These are phyloP conservation scores for Tylopilus felleus DNA, from an alignment of 768 basidiomycete genomes.

Conservation along the genomic window DNA sequence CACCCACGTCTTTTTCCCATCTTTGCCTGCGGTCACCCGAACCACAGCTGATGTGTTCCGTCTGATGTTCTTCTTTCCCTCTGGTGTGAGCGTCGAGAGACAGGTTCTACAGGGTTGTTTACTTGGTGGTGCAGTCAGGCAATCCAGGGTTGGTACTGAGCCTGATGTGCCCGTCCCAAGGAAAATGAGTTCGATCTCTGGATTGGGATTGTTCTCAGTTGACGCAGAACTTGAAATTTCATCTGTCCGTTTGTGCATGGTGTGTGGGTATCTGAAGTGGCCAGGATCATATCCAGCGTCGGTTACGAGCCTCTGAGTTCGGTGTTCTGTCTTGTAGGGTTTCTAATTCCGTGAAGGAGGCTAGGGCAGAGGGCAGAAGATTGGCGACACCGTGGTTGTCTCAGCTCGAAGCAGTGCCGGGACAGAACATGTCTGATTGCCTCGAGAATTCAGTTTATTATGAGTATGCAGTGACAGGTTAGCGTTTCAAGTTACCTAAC, in stretches of 20 bases:
- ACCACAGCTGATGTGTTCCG: constrained; percentile 79
- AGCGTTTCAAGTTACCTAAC: not conserved
- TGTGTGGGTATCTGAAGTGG: not conserved
- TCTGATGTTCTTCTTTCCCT: constrained; percentile 79
- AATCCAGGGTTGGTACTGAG: constrained; percentile 64
- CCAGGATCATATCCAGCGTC: not conserved
- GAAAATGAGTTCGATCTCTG: constrained; percentile 63
- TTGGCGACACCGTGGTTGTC: not conserved
- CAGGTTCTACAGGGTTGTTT: constrained; percentile 59
- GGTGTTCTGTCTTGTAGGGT: not conserved
- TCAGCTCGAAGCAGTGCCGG: too few relatives aligned
- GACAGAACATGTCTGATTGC: not conserved
- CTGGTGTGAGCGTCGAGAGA: constrained; percentile 59
- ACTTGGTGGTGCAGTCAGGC: constrained; percentile 66
- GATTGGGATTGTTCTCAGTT: not conserved
- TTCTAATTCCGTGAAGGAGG: not conserved
- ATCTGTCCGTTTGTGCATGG: not conserved
- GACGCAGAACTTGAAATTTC: not conserved
- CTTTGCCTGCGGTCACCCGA: constrained; percentile 38
- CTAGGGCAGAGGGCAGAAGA: not conserved
- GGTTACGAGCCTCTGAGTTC: not conserved
- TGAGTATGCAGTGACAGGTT: too few relatives aligned
- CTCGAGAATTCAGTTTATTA: not conserved
- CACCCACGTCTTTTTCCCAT: constrained; percentile 48
- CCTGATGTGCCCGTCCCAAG: constrained; percentile 82